Conservation (phyloP, 1,284 basidiomycete species). For the Neonothopanus nambi region DNA sequence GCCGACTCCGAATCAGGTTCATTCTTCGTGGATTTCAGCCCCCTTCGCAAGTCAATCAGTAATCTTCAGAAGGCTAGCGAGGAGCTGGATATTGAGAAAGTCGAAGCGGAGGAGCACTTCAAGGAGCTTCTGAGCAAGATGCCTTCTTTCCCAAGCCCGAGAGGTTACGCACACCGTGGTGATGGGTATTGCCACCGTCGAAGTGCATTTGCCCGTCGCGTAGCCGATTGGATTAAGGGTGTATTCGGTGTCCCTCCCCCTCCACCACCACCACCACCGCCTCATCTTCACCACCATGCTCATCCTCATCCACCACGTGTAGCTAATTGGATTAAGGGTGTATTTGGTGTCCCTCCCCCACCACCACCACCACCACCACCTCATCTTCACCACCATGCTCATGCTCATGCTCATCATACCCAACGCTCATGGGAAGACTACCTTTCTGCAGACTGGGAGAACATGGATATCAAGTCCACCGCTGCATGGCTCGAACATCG, state of each 20-base stretch:
- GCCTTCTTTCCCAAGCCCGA: constrained; percentile 16
- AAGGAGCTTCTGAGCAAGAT: constrained; percentile 30
- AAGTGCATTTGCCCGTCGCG: background rate
- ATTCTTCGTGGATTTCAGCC: constrained; percentile 42
- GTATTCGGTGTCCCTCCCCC: constrained; percentile 4
- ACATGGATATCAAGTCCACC: background rate
- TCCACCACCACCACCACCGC: background rate
- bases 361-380: background rate
- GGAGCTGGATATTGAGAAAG: constrained; percentile 56
- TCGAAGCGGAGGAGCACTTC: constrained; percentile 43
- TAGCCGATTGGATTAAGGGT: constrained; percentile 2
- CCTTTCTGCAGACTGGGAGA: background rate
- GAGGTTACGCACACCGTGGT: background rate
- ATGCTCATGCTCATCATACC: no score
- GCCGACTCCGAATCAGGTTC: constrained; percentile 21
- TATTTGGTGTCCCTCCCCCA: constrained; percentile 2
- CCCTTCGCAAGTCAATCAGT: constrained; percentile 49
- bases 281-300: no score
- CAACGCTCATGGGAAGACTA: constrained; percentile 2
- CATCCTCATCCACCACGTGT: background rate
- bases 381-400: no score
- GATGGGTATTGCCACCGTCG: background rate
- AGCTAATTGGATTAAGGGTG: background rate
- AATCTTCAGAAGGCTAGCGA: constrained; percentile 52
- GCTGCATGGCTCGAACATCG: constrained; percentile 6